These are phyloP conservation scores for Wickerhamomyces pijperi DNA, from an alignment of 805 yeast genomes.

Conservation along the genomic window DNA sequence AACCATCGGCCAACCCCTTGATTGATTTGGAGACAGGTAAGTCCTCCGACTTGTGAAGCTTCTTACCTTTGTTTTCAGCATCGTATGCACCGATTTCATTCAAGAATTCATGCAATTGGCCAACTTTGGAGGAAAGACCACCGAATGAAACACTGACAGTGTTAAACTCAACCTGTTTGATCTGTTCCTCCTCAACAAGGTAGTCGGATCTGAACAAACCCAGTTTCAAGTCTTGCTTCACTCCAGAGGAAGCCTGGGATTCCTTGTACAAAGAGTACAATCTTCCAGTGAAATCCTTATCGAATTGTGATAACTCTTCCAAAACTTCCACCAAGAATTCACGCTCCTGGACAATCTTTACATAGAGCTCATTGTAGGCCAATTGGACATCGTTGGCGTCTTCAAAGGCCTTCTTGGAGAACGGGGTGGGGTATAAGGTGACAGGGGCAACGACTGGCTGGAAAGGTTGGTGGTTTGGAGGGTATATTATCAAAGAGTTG, in stretches of 20 bases:
- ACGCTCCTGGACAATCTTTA: conserved; percentile 44
- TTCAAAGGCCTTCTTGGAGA: conserved; percentile 57
- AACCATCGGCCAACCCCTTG: conserved; percentile 49
- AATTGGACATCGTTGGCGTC: conserved; percentile 58
- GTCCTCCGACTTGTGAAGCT: conserved; percentile 32
- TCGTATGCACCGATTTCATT: conserved; percentile 50
- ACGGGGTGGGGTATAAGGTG: conserved; percentile 84
- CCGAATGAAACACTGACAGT: conserved; percentile 95
- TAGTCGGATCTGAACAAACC: conserved; percentile 91
- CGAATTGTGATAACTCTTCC: conserved; percentile 43
- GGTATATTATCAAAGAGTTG: conserved; percentile 77
- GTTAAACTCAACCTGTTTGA: conserved; percentile 94
- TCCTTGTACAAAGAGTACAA: conserved; percentile 48
- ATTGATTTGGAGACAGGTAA: conserved; percentile 65
- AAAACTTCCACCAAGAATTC: conserved; percentile 55
- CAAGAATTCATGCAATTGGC: conserved; percentile 59
- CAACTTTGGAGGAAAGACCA: conserved; percentile 74
- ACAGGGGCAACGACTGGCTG: conserved; percentile 66
- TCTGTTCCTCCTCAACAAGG: conserved; percentile 42
- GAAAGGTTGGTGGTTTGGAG: conserved; percentile 37
- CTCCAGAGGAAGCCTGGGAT: conserved; percentile 32
- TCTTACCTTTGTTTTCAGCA: conserved; percentile 24
- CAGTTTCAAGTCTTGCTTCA: conserved; percentile 56
- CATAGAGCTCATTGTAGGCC: conserved; percentile 64
- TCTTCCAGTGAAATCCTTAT: conserved; percentile 72